A percentile compares a stretch with the other conserved stretches of the same genome.
phyloP scores from a whole-genome alignment of 164 flowering plant genomes.

The Chimonanthus praecox region DNA sequence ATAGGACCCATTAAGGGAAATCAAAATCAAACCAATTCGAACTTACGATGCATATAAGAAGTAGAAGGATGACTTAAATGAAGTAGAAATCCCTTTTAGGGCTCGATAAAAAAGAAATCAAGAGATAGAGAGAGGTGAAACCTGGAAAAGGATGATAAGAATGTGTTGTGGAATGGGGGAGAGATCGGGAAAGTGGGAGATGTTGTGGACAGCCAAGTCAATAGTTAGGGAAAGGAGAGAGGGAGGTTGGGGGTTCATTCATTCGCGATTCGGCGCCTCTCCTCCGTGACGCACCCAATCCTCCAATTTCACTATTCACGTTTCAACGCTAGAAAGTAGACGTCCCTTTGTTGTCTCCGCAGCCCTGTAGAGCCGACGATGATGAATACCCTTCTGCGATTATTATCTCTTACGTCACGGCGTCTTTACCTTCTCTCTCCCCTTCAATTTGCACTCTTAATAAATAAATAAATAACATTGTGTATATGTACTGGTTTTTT shows the following conservation, averaged over 20 bases:
- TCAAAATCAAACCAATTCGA: neutral
- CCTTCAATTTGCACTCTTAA: too few species aligned
- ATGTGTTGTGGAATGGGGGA: conserved; percentile 14
- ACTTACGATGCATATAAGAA: neutral
- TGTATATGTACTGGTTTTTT: too few species aligned
- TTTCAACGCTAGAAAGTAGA: neutral
- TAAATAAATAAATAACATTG: too few species aligned
- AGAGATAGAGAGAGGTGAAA: neutral
- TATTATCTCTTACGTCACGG: too few species aligned
- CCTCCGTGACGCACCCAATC: neutral
- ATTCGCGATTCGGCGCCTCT: neutral
- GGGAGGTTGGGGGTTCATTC: conserved; percentile 12
- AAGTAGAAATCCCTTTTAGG: neutral
- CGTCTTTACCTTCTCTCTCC: too few species aligned
- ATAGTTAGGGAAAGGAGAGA: conserved; percentile 17
- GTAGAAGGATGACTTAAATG: too few species aligned
- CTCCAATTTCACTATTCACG: neutral
- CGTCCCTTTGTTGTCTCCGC: neutral
- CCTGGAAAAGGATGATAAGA: conserved; percentile 13
- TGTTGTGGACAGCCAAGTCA: conserved; percentile 13
- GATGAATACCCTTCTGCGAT: too few species aligned
- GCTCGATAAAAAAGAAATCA: neutral
- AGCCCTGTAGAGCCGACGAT: too few species aligned
- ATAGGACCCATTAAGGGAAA: neutral
- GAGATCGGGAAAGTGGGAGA: conserved; percentile 16